Base-by-base conservation (phyloP, 306 rosid genomes). In the Malus domestica region DNA sequence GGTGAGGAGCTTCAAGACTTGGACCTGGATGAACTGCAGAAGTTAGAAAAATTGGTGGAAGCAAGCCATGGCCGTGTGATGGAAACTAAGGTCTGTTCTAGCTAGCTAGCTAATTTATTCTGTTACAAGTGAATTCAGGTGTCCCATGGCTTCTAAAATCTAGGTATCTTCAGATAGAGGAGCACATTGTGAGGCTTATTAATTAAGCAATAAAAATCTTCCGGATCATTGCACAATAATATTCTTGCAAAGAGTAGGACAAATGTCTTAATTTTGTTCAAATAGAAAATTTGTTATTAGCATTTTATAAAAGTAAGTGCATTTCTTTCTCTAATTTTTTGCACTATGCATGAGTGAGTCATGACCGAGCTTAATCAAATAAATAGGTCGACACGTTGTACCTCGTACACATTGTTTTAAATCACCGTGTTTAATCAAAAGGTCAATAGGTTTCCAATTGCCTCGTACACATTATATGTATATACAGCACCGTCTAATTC, bases 1-100 rank as follows among this genome's bases (percentile, higher is more conserved):
- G 90, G 86, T 5, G 79, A 76, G 68, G 86, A 79, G 55, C 84
- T 86, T 27, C 68, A 81, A 52, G 82, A 81, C 67, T 20, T 86
- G 75, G 74, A 62, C 15, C 10, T 83, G 4, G 79, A 76, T 4
- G 87, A 86, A 29, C 22, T 86, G 54, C 52, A 49, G 60, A 73
- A 76, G 15, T 71, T 86, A 69, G 90, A 81, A 71, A 70, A 52
- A 46, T 5, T 30, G 64, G 76, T 83, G 62, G 84, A 81, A 73
- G 64, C 75, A 6, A 83, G 84, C 33, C 86, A 81, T 66, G 64
- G 45, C n/a, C 79, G 87, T 33, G 84, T 86, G 58, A 57, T 55
- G 6, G 51, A 78, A 15, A 69, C 87, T 30, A 81, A 81, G 85
- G 89, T 82, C 45, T 38, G 16, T 45, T 10, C 19, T 32, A 71